These are phyloP conservation scores for Forsythia suspensa DNA, from an alignment of 257 asterid species.

Conservation along the genomic window DNA sequence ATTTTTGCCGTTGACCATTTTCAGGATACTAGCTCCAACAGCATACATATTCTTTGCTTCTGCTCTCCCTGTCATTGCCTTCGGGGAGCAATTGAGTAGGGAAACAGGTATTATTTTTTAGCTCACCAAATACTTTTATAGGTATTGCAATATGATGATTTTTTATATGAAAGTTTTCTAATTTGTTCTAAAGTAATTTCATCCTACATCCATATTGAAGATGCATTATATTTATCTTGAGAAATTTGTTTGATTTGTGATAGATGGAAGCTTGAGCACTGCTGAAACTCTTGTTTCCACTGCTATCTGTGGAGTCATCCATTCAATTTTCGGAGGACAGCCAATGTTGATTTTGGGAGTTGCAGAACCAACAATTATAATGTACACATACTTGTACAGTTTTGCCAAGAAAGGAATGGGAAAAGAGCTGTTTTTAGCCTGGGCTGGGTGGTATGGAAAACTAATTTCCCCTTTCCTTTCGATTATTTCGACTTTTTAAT, in stretches of 20 bases:
- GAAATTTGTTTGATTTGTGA: conserved; percentile 9
- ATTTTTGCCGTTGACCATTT: conserved; percentile 22
- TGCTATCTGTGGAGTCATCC: conserved; percentile 82
- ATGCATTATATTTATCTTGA: background rate
- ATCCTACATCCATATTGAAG: background rate
- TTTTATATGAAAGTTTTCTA: background rate
- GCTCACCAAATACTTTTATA: background rate
- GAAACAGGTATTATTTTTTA: conserved; percentile 61
- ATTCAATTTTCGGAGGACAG: conserved; percentile 82
- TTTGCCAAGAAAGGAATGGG: conserved; percentile 64
- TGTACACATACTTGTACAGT: conserved; percentile 76
- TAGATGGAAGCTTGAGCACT: conserved; percentile 83
- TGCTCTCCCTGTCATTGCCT: conserved; percentile 91
- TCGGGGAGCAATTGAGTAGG: conserved; percentile 87
- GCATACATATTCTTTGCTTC: conserved; percentile 91
- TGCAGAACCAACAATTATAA: conserved; percentile 94
- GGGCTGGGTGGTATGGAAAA: conserved; percentile 81
- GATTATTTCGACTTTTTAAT: background rate
- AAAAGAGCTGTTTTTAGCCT: conserved; percentile 64
- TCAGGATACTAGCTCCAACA: conserved; percentile 91
- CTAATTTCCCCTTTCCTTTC: background rate
- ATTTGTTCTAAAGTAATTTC: background rate
- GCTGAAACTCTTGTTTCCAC: conserved; percentile 88
- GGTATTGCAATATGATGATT: background rate
- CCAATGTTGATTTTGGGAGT: conserved; percentile 92